These are phyloP conservation scores for Ricinus communis DNA, from an alignment of 345 rosid species.

Conservation along the genomic window DNA sequence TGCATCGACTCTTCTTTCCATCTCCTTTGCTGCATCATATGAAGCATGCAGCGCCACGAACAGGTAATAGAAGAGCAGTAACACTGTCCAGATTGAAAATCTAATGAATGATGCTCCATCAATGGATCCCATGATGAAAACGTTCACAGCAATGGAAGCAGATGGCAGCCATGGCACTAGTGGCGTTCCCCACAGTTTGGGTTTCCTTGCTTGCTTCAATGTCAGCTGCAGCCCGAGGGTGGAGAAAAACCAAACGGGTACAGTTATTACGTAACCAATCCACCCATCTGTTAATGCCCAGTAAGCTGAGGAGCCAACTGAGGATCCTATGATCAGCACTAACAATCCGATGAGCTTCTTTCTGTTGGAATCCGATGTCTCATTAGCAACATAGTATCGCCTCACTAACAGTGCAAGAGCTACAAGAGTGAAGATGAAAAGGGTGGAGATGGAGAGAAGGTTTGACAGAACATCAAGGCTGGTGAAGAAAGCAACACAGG, in stretches of 20 bases:
- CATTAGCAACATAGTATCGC: slow-evolving; percentile 13
- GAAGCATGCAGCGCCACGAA: slow-evolving; percentile 24
- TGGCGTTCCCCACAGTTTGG: slow-evolving; percentile 25
- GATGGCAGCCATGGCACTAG: slow-evolving; percentile 28
- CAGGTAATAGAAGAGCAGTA: slow-evolving; percentile 19
- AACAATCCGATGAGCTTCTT: slow-evolving; percentile 20
- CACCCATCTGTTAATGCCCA: slow-evolving; percentile 17
- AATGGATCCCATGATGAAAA: slow-evolving; percentile 31
- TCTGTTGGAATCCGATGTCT: slow-evolving; percentile 16
- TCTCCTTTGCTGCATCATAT: slow-evolving; percentile 24
- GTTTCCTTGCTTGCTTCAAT: slow-evolving; percentile 24
- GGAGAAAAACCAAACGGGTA: slow-evolving; percentile 22
- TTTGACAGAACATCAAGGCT: slow-evolving; percentile 24
- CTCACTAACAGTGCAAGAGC: slow-evolving; percentile 23
- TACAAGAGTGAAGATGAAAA: slow-evolving; percentile 26
- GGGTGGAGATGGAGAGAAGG: slow-evolving; percentile 29
- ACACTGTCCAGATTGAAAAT: slow-evolving; percentile 13
- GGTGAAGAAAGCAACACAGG: slow-evolving; percentile 21
- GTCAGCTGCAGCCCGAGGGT: slow-evolving; percentile 22
- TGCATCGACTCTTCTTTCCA: not conserved
- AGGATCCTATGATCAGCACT: slow-evolving; percentile 21
- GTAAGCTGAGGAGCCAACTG: slow-evolving; percentile 14
- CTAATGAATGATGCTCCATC: slow-evolving; percentile 20
- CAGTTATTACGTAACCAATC: slow-evolving; percentile 26
- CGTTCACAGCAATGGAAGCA: slow-evolving; percentile 22